A percentile compares a stretch with the other conserved stretches of the same genome.
Conservation (phyloP, 78 protist genomes). For the slime mould (Dictyostelium discoideum) region DNA sequence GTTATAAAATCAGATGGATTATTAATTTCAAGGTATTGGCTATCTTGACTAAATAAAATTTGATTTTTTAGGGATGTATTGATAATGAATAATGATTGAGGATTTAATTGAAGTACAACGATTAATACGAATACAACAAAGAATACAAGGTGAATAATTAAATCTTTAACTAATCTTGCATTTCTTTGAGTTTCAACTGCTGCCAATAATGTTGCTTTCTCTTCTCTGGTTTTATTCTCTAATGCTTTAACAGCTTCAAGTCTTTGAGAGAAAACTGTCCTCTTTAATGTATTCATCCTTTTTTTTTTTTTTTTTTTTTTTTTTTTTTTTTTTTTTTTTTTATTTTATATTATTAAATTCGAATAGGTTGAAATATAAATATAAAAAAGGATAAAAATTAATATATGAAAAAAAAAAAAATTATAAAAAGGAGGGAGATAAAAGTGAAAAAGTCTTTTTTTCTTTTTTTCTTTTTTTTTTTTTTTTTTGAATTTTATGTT, state of each 20-base stretch:
- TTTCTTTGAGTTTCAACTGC: conserved; percentile 59
- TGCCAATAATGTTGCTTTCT: conserved; percentile 58
- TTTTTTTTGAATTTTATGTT: no score
- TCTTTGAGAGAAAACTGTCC: neutral
- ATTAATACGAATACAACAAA: conserved; percentile 33
- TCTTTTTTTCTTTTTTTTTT: no score
- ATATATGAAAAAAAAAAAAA: no score
- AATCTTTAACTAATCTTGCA: conserved; percentile 52
- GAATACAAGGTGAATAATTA: conserved; percentile 39
- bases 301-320: neutral
- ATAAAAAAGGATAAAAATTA: no score
- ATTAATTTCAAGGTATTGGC: neutral
- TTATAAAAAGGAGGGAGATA: no score
- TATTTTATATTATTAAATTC: neutral
- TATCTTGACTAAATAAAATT: neutral
- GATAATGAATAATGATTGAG: conserved; percentile 14
- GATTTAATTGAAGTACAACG: conserved; percentile 31
- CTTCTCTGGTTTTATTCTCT: neutral
- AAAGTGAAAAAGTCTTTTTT: no score
- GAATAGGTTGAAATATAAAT: neutral
- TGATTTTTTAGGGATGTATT: conserved; percentile 19
- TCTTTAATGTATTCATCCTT: neutral
- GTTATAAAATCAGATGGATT: neutral
- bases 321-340: neutral
- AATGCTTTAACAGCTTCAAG: neutral